These are phyloP conservation scores for Pharnaceum exiguum DNA, from an alignment of 148 eudicot species.

Conservation along the genomic window DNA sequence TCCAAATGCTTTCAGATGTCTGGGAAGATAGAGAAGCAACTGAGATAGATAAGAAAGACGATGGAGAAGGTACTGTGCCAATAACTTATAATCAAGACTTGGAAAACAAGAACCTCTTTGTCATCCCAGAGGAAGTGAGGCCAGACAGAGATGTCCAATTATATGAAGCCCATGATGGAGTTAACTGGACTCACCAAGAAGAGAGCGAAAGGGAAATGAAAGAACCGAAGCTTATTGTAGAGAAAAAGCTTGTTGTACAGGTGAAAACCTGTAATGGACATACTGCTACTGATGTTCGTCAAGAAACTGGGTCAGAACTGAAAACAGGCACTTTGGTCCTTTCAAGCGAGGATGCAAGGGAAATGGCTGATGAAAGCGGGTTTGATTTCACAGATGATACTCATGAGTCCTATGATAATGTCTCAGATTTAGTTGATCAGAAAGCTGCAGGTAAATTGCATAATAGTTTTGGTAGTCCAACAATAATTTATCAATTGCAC, in stretches of 20 bases:
- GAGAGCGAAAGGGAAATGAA: neutral
- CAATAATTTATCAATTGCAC: no score
- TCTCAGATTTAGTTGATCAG: constrained; percentile 1
- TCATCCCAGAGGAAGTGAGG: constrained; percentile 14
- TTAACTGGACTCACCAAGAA: neutral
- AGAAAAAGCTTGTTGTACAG: constrained; percentile 23
- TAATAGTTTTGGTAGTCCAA: no score
- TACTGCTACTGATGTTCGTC: constrained; percentile 5
- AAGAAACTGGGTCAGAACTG: constrained; percentile 13
- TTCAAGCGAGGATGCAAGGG: constrained; percentile 19
- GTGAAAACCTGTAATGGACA: constrained; percentile 17
- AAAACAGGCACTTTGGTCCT: constrained; percentile 15
- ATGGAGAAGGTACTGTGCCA: neutral
- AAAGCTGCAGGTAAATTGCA: constrained; percentile 25
- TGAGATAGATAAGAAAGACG: constrained; percentile 6
- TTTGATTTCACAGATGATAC: neutral
- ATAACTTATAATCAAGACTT: neutral
- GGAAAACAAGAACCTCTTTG: neutral
- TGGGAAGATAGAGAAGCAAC: neutral
- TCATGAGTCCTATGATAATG: neutral
- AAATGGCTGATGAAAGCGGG: constrained; percentile 19
- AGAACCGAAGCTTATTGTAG: constrained; percentile 3
- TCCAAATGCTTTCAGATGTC: no score
- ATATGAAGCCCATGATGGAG: neutral
- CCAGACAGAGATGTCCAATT: constrained; percentile 9